A percentile compares a stretch with the other conserved stretches of the same genome.
phyloP scores from a whole-genome alignment of 106 monocot genomes.

The Iris macrosiphon region DNA sequence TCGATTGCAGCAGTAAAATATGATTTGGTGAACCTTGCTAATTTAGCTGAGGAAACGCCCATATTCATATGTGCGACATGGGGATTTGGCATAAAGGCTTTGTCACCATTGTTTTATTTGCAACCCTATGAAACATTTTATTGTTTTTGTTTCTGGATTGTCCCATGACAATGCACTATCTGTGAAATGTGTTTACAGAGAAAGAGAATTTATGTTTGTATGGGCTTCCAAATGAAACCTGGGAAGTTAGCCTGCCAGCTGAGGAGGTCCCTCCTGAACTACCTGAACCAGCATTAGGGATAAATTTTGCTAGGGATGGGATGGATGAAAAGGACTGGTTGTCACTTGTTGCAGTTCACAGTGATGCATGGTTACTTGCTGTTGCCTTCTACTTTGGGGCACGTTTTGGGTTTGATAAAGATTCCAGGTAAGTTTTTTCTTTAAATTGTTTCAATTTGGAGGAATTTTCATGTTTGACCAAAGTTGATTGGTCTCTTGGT shows the following conservation, averaged over 20 bases:
- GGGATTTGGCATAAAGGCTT: no score
- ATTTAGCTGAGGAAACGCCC: no score
- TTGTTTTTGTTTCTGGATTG: no score
- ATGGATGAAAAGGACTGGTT: conserved; percentile 90
- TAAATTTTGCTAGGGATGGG: conserved; percentile 93
- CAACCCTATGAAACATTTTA: no score
- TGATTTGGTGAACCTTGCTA: no score
- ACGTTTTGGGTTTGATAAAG: conserved; percentile 89
- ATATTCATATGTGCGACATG: no score
- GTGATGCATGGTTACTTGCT: conserved; percentile 85
- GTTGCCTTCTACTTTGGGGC: conserved; percentile 91
- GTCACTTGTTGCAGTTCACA: conserved; percentile 86
- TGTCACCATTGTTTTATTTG: no score
- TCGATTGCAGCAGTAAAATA: no score
- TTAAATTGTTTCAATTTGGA: no score
- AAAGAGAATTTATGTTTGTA: conserved; percentile 89
- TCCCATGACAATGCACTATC: no score
- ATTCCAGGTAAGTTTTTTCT: conserved; percentile 45
- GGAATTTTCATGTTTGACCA: neutral
- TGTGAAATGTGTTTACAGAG: conserved; percentile 48
- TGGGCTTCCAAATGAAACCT: conserved; percentile 71
- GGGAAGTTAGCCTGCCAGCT: conserved; percentile 83
- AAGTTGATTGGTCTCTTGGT: neutral
- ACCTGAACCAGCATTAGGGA: conserved; percentile 88
- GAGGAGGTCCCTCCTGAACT: conserved; percentile 96